These are phyloP conservation scores for Laetiporus sulphureus DNA, from an alignment of 1,284 basidiomycete species.

Conservation along the genomic window DNA sequence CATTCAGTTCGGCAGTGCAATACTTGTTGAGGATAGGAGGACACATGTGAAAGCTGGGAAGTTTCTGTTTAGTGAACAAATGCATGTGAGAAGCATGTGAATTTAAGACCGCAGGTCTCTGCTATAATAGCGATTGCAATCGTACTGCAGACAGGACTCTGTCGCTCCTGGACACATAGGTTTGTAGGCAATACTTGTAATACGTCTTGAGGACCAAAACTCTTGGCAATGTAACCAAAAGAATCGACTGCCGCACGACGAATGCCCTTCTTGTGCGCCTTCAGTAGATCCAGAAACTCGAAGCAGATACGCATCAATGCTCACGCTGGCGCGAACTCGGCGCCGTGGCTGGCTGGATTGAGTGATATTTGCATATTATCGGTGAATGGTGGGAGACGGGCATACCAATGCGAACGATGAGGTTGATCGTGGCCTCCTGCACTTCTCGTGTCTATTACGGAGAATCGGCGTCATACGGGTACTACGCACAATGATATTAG, in stretches of 20 bases:
- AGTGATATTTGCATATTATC: slow-evolving; percentile 4
- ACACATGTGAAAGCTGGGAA: slow-evolving; percentile 97
- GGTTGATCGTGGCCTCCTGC: slow-evolving; percentile 98
- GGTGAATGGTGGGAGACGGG: slow-evolving; percentile 7
- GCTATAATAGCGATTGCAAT: slow-evolving; percentile 98
- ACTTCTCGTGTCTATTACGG: slow-evolving; percentile 99
- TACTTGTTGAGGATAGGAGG: slow-evolving; percentile 99
- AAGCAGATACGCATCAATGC: slow-evolving; percentile 99
- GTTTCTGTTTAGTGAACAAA: slow-evolving; percentile 5
- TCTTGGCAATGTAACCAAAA: slow-evolving; percentile 99
- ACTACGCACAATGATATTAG: too few species aligned
- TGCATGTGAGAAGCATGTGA: slow-evolving; percentile 3
- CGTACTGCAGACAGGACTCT: slow-evolving; percentile 97
- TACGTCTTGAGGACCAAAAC: slow-evolving; percentile 98
- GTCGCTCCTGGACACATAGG: slow-evolving; percentile 96
- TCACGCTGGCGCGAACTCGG: slow-evolving; percentile 95
- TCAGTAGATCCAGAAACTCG: slow-evolving; percentile 93
- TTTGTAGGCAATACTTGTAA: slow-evolving; percentile 95
- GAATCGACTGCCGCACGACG: slow-evolving; percentile 98
- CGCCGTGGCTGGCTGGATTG: slow-evolving; percentile 90
- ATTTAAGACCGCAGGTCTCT: slow-evolving; percentile 92
- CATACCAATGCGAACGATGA: slow-evolving; percentile 94
- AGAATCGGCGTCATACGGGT: slow-evolving; percentile 99
- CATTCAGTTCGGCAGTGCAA: slow-evolving; percentile 95
- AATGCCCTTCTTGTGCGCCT: slow-evolving; percentile 99